Conservation (phyloP, 805 yeast genomes). For the Komagataella phaffii region DNA sequence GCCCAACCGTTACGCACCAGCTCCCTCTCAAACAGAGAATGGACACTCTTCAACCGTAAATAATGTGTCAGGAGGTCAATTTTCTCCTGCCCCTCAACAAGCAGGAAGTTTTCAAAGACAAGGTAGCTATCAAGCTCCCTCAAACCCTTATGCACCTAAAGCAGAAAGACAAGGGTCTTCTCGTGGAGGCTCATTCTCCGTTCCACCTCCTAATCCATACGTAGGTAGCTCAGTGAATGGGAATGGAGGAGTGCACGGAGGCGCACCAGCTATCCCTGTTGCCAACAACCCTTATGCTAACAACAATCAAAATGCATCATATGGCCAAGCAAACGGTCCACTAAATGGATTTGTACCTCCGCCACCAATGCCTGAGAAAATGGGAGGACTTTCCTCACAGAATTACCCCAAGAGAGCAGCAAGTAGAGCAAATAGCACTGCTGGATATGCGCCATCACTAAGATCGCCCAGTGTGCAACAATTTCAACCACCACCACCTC, state of each 20-base stretch:
- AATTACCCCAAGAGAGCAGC: neutral
- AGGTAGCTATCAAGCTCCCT: neutral
- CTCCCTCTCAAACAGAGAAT: constrained; percentile 6
- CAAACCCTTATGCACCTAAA: neutral
- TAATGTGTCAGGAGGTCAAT: neutral
- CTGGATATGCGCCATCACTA: neutral
- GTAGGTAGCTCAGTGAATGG: neutral
- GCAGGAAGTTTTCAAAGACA: neutral
- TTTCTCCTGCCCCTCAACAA: constrained; percentile 1
- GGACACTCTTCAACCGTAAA: neutral
- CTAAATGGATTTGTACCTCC: neutral
- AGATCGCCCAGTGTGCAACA: constrained; percentile 3
- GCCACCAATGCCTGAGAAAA: neutral
- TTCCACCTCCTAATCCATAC: neutral
- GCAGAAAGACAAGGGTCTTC: neutral
- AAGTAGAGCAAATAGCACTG: neutral
- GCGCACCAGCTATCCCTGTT: neutral
- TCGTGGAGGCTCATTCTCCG: neutral
- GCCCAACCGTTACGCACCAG: constrained; percentile 3
- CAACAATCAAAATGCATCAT: neutral
- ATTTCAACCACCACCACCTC: constrained; percentile 8
- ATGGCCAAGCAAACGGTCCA: neutral
- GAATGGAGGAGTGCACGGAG: neutral
- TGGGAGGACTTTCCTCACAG: neutral
- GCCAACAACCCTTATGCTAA: neutral